phyloP scores from a whole-genome alignment of 768 basidiomycete species.

The Cystobasidium onofrii region DNA sequence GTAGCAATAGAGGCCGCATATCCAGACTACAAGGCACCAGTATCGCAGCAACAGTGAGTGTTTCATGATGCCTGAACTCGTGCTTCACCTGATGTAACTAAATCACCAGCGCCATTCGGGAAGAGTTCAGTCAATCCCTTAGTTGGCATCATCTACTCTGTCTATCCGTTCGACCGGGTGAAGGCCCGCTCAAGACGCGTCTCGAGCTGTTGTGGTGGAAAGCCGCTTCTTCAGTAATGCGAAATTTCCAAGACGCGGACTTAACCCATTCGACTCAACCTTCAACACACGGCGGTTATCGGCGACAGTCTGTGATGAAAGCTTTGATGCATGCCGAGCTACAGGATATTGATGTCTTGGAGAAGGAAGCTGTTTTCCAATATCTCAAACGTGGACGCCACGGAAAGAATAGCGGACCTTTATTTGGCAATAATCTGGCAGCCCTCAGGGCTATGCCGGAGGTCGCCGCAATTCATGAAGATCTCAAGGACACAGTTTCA shows the following conservation, averaged over 20 bases:
- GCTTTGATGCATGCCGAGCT: not conserved
- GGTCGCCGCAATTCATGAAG: not conserved
- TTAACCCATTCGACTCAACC: not conserved
- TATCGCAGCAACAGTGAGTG: not conserved
- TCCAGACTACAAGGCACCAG: not conserved
- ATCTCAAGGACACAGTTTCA: not conserved
- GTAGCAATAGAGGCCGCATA: not conserved
- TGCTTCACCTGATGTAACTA: not conserved
- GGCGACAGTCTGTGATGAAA: not conserved
- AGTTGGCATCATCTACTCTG: not conserved
- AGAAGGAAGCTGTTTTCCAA: not conserved
- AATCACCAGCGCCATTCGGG: not conserved
- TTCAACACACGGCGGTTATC: not conserved
- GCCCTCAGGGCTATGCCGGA: not conserved
- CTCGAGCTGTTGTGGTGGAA: not conserved
- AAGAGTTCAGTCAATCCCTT: not conserved
- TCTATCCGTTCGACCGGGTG: not conserved
- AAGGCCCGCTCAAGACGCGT: not conserved
- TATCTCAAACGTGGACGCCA: not conserved
- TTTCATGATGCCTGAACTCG: too few relatives aligned
- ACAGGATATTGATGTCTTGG: not conserved
- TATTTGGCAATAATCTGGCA: not conserved
- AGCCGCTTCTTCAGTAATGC: not conserved
- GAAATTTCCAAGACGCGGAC: not conserved
- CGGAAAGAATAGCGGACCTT: not conserved